Conservation (phyloP, 2,329 filamentous ascomycete species). For the Penicillium vulpinum region DNA sequence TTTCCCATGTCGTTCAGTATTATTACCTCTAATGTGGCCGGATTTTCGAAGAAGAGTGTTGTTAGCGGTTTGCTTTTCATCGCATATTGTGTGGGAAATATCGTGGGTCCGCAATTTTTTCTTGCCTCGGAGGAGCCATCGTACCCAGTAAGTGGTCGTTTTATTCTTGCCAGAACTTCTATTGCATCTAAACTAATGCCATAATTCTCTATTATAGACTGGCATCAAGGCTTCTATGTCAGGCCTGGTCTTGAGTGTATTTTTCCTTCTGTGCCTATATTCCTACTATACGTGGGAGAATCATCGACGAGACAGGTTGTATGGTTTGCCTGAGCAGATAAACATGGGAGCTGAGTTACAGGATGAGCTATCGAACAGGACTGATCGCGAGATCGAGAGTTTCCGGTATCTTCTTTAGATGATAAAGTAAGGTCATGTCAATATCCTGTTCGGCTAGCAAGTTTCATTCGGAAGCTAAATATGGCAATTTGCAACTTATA, state of each 20-base stretch:
- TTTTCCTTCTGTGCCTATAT: constrained; percentile 13
- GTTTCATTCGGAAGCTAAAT: not conserved
- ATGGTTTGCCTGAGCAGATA: constrained; percentile 12
- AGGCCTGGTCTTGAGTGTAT: constrained; percentile 14
- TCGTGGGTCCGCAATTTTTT: constrained; percentile 29
- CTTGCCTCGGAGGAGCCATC: constrained; percentile 15
- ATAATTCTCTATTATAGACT: constrained; percentile 2
- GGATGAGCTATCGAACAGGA: constrained; percentile 21
- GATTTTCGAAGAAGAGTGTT: constrained; percentile 33
- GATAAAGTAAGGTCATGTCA: too few relatives aligned
- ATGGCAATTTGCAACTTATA: not conserved
- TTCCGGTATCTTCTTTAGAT: constrained; percentile 17
- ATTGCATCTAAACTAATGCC: not conserved
- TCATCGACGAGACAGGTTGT: constrained; percentile 10
- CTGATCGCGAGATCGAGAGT: constrained; percentile 18
- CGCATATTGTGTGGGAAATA: constrained; percentile 35
- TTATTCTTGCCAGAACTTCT: not conserved
- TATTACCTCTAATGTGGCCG: constrained; percentile 32
- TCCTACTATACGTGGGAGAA: constrained; percentile 18
- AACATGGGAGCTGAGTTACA: constrained; percentile 15
- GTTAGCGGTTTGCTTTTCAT: constrained; percentile 50
- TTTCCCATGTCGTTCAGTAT: constrained; percentile 33
- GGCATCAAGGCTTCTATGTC: constrained; percentile 19
- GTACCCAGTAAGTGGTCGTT: constrained; percentile 13
- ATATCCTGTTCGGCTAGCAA: not conserved